A percentile compares a stretch with the other conserved stretches of the same genome.
Conservation (phyloP, 495 filamentous ascomycete species). For the Hypoxylon fragiforme region DNA sequence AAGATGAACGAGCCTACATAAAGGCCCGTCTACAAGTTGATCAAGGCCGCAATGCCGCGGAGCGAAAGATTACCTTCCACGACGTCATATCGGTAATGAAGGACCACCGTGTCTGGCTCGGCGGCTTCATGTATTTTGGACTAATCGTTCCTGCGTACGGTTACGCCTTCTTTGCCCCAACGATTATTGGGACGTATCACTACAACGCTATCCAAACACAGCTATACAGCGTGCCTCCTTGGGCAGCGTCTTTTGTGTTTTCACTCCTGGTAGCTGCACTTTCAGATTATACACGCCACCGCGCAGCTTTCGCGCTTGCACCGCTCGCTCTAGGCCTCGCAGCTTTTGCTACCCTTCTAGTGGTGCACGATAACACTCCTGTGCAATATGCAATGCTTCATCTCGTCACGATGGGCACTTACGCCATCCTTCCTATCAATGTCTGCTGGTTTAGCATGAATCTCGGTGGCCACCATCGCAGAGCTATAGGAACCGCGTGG, state of each 20-base stretch:
- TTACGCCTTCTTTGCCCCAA: slow-evolving; percentile 70
- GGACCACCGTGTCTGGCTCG: slow-evolving; percentile 67
- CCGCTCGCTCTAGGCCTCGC: slow-evolving; percentile 66
- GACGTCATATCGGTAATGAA: slow-evolving; percentile 76
- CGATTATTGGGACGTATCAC: slow-evolving; percentile 70
- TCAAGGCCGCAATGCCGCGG: slow-evolving; percentile 72
- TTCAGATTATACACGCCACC: slow-evolving; percentile 70
- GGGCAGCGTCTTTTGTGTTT: slow-evolving; percentile 76
- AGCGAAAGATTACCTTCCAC: slow-evolving; percentile 61
- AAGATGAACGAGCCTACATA: slow-evolving; percentile 77
- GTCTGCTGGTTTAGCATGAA: slow-evolving; percentile 97
- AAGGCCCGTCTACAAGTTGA: slow-evolving; percentile 74
- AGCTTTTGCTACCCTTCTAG: slow-evolving; percentile 74
- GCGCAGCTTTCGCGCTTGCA: slow-evolving; percentile 72
- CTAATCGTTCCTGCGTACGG: slow-evolving; percentile 86
- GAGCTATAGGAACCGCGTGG: slow-evolving; percentile 83
- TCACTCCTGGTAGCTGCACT: slow-evolving; percentile 71
- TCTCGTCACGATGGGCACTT: slow-evolving; percentile 65
- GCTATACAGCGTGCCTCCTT: slow-evolving; percentile 81
- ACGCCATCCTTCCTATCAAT: slow-evolving; percentile 78
- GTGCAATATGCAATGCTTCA: slow-evolving; percentile 77
- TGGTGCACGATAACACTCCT: slow-evolving; percentile 59
- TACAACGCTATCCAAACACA: slow-evolving; percentile 75
- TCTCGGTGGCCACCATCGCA: slow-evolving; percentile 80
- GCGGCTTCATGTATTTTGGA: slow-evolving; percentile 88